These are phyloP conservation scores for Curvularia spicifera DNA, from an alignment of 2,329 filamentous ascomycete genomes.

Conservation along the genomic window DNA sequence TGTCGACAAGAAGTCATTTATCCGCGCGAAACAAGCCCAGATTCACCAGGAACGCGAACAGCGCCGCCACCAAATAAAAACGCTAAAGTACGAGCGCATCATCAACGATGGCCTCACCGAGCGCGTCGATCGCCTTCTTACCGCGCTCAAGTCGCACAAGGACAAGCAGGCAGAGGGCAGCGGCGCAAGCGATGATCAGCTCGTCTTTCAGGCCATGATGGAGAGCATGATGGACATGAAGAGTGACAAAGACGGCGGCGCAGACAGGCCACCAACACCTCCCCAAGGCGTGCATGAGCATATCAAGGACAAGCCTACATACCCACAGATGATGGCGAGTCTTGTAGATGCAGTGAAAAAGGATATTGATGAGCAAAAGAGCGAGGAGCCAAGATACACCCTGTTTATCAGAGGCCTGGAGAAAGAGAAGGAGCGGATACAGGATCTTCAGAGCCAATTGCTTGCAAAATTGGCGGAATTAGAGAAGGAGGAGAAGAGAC, in stretches of 20 bases:
- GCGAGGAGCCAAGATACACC: constrained; percentile 68
- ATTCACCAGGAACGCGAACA: constrained; percentile 91
- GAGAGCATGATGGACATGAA: constrained; percentile 69
- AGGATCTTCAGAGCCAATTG: constrained; percentile 77
- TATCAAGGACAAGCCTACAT: constrained; percentile 77
- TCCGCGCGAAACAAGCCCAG: constrained; percentile 95
- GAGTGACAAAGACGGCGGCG: constrained; percentile 54
- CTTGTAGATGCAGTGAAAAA: constrained; percentile 92
- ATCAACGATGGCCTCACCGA: constrained; percentile 90
- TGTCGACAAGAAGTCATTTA: constrained; percentile 97
- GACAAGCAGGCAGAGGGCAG: constrained; percentile 48
- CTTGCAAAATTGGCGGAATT: constrained; percentile 76
- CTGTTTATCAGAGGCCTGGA: constrained; percentile 81
- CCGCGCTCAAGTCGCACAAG: constrained; percentile 75
- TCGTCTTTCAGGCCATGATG: constrained; percentile 89
- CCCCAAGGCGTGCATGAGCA: constrained; percentile 81
- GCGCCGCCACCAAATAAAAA: constrained; percentile 86
- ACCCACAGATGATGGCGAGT: constrained; percentile 98
- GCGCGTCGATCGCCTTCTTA: constrained; percentile 81
- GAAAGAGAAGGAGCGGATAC: constrained; percentile 77
- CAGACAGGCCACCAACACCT: constrained; percentile 69
- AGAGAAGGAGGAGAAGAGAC: constrained; percentile 81
- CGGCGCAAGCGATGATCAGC: constrained; percentile 66
- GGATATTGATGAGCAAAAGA: constrained; percentile 75
- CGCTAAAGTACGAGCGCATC: constrained; percentile 87